Conservation (phyloP, 2,329 filamentous ascomycete species). For the Tolypocladium capitatum region DNA sequence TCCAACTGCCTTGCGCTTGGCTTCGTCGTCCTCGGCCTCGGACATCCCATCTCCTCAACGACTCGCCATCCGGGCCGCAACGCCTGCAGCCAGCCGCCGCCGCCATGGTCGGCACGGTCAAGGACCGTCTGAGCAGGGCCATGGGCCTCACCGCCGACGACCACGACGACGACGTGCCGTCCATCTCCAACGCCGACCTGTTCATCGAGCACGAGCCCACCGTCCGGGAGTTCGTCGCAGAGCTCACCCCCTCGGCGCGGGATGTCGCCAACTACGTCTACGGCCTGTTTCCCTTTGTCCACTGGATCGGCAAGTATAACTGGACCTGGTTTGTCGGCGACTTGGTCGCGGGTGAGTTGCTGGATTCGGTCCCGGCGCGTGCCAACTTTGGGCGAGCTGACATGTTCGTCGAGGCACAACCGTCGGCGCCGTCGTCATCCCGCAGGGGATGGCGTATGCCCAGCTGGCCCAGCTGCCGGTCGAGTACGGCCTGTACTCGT, state of each 20-base stretch:
- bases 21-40: neutral
- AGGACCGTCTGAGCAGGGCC: constrained; percentile 16
- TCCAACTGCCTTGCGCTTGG: too few relatives aligned
- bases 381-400: constrained; percentile 6
- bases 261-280: constrained; percentile 21
- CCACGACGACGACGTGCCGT: constrained; percentile 19
- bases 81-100: too few relatives aligned
- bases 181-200: constrained; percentile 22
- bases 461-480: constrained; percentile 31
- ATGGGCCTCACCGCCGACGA: constrained; percentile 19
- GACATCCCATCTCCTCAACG: neutral
- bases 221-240: constrained; percentile 25
- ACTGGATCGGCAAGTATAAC: constrained; percentile 39
- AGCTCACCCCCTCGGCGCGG: constrained; percentile 20
- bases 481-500: constrained; percentile 48
- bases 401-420: constrained; percentile 21
- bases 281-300: constrained; percentile 33
- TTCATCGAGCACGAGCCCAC: constrained; percentile 29
- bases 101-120: constrained; percentile 8
- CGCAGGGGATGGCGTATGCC: constrained; percentile 41
- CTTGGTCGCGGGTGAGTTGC: constrained; percentile 19
- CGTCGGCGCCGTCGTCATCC: constrained; percentile 40
- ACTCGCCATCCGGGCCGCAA: too few relatives aligned
- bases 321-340: constrained; percentile 33
- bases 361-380: neutral